Evolutionary conservation across 805 yeast species (phyloP).

Genomic region (Wickerhamiella siamensis): DNA sequence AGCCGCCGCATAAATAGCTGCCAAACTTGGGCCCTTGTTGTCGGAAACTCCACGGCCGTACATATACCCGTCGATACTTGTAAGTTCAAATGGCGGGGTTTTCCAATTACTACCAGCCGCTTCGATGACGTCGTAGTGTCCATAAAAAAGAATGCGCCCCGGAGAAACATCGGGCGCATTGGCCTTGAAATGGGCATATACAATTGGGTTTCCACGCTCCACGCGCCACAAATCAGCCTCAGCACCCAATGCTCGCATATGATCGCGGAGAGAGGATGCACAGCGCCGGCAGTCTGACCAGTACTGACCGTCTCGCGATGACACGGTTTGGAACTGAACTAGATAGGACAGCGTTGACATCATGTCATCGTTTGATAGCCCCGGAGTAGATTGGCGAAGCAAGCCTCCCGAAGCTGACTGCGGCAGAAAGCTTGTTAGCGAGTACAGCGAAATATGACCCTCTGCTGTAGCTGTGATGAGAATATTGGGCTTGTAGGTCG

Average conservation of each 20-base stretch:
- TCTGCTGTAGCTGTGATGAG: slow-evolving; percentile 28
- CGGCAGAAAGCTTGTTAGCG: not conserved
- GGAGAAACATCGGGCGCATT: slow-evolving; percentile 18
- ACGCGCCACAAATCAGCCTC: slow-evolving; percentile 57
- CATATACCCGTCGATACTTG: slow-evolving; percentile 69
- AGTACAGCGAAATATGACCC: slow-evolving; percentile 58
- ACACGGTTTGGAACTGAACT: slow-evolving; percentile 62
- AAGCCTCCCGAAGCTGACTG: not conserved
- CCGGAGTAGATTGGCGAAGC: not conserved
- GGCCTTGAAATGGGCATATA: slow-evolving; percentile 49
- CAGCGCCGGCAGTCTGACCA: slow-evolving; percentile 76
- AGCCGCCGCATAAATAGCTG: slow-evolving; percentile 77
- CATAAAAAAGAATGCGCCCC: slow-evolving; percentile 67
- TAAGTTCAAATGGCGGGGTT: slow-evolving; percentile 62
- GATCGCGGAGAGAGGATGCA: slow-evolving; percentile 54
- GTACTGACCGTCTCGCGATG: slow-evolving; percentile 51
- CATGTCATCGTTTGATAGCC: slow-evolving; percentile 45
- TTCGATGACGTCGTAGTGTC: slow-evolving; percentile 90
- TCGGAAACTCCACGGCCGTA: slow-evolving; percentile 91
- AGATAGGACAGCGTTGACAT: slow-evolving; percentile 45
- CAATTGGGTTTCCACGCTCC: slow-evolving; percentile 70
- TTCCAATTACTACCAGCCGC: slow-evolving; percentile 57
- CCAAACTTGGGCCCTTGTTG: slow-evolving; percentile 85
- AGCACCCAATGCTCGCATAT: slow-evolving; percentile 53
- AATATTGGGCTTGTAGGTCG: slow-evolving; percentile 6